Conservation (phyloP, 176 grass and related monocot genomes). For the Carex kokanica region DNA sequence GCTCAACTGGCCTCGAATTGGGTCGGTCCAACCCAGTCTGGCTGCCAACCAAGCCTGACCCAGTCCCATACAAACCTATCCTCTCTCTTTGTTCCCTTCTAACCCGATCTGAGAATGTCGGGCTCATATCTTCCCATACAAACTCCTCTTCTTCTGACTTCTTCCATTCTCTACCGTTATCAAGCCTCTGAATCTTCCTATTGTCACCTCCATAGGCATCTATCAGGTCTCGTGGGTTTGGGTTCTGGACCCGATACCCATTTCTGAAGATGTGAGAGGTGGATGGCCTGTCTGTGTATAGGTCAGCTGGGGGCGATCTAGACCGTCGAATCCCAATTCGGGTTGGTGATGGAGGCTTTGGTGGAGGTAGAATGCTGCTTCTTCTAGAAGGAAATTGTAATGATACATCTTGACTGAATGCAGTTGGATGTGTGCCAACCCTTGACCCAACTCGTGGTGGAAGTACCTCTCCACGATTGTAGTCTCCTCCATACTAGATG, state of each 20-base stretch:
- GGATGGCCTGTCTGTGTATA: conserved; percentile 45
- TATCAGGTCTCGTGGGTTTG: conserved; percentile 84
- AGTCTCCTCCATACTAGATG: conserved; percentile 41
- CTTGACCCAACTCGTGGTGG: conserved; percentile 23
- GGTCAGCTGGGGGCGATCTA: conserved; percentile 60
- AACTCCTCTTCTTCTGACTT: conserved; percentile 90
- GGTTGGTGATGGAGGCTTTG: conserved; percentile 30
- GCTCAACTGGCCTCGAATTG: conserved; percentile 42
- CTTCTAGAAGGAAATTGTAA: conserved; percentile 49
- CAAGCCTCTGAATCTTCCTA: conserved; percentile 67
- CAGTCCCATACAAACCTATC: conserved; percentile 5
- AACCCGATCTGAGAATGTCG: conserved; percentile 63
- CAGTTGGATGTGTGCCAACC: conserved; percentile 21
- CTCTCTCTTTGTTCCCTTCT: conserved; percentile 44
- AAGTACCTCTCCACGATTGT: conserved; percentile 48
- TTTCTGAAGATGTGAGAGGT: conserved; percentile 56
- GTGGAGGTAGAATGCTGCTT: conserved; percentile 17
- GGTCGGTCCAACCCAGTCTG: conserved; percentile 49
- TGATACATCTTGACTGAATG: conserved; percentile 30
- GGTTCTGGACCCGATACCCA: conserved; percentile 50
- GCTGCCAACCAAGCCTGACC: conserved; percentile 32
- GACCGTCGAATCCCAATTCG: conserved; percentile 32
- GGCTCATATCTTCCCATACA: conserved; percentile 96
- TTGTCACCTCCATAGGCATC: conserved; percentile 78
- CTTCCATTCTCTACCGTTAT: conserved; percentile 65